A percentile compares a stretch with the other conserved stretches of the same genome.
These are phyloP conservation scores for Protomyces arabidopsidicola DNA, from an alignment of 1,139 yeast species.

Conservation along the genomic window DNA sequence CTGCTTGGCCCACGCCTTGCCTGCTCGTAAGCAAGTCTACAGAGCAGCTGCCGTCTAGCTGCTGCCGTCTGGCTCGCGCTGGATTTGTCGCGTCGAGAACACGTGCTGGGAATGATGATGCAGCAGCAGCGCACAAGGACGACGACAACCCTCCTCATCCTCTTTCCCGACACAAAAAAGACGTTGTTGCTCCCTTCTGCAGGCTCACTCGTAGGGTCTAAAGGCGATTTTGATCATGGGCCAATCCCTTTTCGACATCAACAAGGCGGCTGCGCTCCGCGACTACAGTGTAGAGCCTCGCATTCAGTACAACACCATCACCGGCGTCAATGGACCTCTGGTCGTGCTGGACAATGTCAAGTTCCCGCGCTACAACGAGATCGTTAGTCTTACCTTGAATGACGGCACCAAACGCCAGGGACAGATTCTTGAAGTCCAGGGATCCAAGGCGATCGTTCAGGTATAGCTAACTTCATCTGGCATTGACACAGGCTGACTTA, in stretches of 20 bases:
- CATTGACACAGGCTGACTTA: not conserved
- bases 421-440: slow-evolving; percentile 96
- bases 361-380: slow-evolving; percentile 93
- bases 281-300: slow-evolving; percentile 35
- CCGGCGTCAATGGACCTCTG: slow-evolving; percentile 93
- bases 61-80: too few relatives aligned
- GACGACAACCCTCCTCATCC: not conserved
- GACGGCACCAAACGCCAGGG: slow-evolving; percentile 94
- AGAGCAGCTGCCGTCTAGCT: too few relatives aligned
- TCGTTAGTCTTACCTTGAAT: slow-evolving; percentile 91
- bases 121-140: not conserved
- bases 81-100: not conserved
- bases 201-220: not conserved
- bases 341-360: slow-evolving; percentile 66
- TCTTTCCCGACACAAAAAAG: not conserved
- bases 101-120: not conserved
- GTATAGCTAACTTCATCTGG: slow-evolving; percentile 26
- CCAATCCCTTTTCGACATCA: slow-evolving; percentile 32
- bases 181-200: not conserved
- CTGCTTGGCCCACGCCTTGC: too few relatives aligned
- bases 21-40: too few relatives aligned
- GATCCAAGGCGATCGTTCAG: slow-evolving; percentile 94
- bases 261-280: slow-evolving; percentile 36
- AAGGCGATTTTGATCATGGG: slow-evolving; percentile 1
- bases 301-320: slow-evolving; percentile 76